phyloP scores from a whole-genome alignment of 2,329 filamentous ascomycete genomes.

The Ophiocordyceps camponoti-floridani region DNA sequence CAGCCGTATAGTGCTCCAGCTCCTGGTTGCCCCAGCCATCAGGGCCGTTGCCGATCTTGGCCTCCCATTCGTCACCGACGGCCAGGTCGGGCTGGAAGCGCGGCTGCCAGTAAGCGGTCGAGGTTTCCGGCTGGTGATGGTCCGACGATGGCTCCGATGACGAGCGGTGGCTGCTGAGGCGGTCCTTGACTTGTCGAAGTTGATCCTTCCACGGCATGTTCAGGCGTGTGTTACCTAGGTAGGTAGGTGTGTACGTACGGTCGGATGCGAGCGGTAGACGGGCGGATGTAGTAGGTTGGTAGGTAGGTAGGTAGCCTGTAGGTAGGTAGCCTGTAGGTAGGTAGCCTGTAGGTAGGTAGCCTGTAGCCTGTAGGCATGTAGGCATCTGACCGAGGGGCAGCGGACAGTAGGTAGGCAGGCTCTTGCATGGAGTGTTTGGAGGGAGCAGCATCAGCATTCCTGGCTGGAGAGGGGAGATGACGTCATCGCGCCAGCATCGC shows the following conservation, averaged over 20 bases:
- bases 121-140: slow-evolving; percentile 2
- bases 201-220: slow-evolving; percentile 18
- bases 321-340: no score
- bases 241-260: no score
- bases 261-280: not conserved
- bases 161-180: slow-evolving; percentile 16
- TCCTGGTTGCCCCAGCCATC: slow-evolving; percentile 46
- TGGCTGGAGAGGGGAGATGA: no score
- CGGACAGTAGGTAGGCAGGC: no score
- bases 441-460: no score
- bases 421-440: not conserved
- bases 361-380: no score
- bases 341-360: no score
- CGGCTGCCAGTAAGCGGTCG: slow-evolving; percentile 30
- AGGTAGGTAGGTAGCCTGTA: not conserved
- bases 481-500: no score
- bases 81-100: slow-evolving; percentile 26
- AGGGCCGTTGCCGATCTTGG: slow-evolving; percentile 34
- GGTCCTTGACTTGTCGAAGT: slow-evolving; percentile 19
- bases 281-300: not conserved
- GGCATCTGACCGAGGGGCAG: no score
- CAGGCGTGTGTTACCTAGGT: not conserved
- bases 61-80: slow-evolving; percentile 31
- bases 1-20: slow-evolving; percentile 35
- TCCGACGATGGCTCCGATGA: not conserved